These are phyloP conservation scores for Euphorbia tirucalli DNA, from an alignment of 345 rosid species.

Conservation along the genomic window DNA sequence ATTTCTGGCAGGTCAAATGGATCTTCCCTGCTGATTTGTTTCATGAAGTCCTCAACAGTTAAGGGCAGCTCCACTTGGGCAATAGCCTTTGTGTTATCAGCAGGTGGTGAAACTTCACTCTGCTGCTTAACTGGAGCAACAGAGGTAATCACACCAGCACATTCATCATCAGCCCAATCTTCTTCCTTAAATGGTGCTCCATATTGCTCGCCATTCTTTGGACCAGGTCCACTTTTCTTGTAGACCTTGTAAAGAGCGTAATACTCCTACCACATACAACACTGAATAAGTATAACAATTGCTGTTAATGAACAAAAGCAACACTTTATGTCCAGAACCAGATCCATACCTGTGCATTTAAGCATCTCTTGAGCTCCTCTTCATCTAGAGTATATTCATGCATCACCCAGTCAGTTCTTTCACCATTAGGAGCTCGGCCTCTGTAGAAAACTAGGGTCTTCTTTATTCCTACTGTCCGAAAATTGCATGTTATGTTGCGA, in stretches of 20 bases:
- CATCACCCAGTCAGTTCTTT: constrained; percentile 96
- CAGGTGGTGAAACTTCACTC: constrained; percentile 23
- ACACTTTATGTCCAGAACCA: neutral
- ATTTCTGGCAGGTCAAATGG: constrained; percentile 20
- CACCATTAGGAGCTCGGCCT: constrained; percentile 82
- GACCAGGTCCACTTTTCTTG: constrained; percentile 95
- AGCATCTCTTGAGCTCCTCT: constrained; percentile 69
- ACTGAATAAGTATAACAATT: neutral
- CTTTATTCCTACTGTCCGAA: constrained; percentile 68
- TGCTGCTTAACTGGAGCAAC: constrained; percentile 30
- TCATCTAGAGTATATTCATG: constrained; percentile 82
- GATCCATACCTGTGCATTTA: constrained; percentile 55
- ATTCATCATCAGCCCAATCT: constrained; percentile 70
- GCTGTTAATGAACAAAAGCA: neutral
- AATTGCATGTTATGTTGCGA: constrained; percentile 46
- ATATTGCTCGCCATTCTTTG: constrained; percentile 94
- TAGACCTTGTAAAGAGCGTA: constrained; percentile 76
- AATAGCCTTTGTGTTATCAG: constrained; percentile 19
- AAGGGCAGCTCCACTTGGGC: constrained; percentile 25
- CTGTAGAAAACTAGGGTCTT: constrained; percentile 79
- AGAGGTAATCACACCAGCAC: constrained; percentile 15
- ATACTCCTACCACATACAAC: constrained; percentile 42
- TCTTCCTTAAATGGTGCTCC: constrained; percentile 93
- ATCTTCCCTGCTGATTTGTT: constrained; percentile 36
- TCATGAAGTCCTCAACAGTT: constrained; percentile 50